Conservation (phyloP, 345 rosid genomes). For the Populus tremula region DNA sequence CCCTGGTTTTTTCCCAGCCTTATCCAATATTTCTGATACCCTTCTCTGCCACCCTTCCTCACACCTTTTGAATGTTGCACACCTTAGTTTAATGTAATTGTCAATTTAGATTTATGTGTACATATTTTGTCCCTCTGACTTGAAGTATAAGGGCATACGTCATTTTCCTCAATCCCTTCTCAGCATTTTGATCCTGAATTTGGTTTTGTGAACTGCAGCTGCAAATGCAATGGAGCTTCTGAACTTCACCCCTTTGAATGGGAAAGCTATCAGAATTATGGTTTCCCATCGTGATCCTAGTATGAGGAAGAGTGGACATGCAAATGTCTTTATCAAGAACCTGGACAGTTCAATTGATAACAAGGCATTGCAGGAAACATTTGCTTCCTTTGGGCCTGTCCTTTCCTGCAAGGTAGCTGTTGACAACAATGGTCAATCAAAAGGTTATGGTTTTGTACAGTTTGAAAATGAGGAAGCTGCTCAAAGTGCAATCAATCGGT, state of each 20-base stretch:
- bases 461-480: conserved; percentile 63
- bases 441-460: conserved; percentile 71
- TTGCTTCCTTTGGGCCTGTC: conserved; percentile 50
- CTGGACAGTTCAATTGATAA: conserved; percentile 53
- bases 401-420: conserved; percentile 67
- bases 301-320: conserved; percentile 56
- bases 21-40: background rate
- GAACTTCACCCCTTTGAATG: conserved; percentile 56
- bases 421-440: conserved; percentile 45
- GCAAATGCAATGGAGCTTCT: conserved; percentile 52
- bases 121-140: background rate
- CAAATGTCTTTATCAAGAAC: conserved; percentile 71
- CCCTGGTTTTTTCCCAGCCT: background rate
- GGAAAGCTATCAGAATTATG: conserved; percentile 68
- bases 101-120: background rate
- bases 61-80: background rate
- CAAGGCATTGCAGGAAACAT: conserved; percentile 55
- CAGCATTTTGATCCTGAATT: background rate
- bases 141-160: background rate
- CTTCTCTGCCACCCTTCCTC: background rate
- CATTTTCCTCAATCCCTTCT: background rate
- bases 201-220: conserved; percentile 39
- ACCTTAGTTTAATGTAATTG: background rate
- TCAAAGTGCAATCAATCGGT: conserved; percentile 43
- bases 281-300: conserved; percentile 70